Evolutionary conservation across 805 yeast species (phyloP).

Genomic region (Wickerhamiella alocasiicola): DNA sequence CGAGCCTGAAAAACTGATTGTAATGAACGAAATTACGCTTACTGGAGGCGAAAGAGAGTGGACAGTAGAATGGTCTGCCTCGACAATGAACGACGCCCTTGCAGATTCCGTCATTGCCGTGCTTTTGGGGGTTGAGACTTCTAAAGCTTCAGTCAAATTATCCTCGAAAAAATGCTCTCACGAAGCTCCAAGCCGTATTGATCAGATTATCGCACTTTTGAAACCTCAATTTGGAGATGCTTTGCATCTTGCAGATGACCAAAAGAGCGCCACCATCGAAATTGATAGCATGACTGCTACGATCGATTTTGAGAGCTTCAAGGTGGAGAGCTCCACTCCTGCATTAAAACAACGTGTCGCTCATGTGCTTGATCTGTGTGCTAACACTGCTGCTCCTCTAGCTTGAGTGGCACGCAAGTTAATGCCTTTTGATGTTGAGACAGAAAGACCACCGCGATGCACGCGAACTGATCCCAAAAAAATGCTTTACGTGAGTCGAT

Average conservation of each 20-base stretch:
- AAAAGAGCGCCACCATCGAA: constrained; percentile 41
- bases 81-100: constrained; percentile 76
- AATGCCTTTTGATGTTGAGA: background rate
- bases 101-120: constrained; percentile 93
- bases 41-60: constrained; percentile 38
- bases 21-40: constrained; percentile 48
- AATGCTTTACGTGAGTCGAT: too few relatives aligned
- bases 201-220: constrained; percentile 49
- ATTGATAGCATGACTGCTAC: constrained; percentile 68
- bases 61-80: constrained; percentile 82
- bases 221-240: constrained; percentile 83
- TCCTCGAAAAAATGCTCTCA: constrained; percentile 51
- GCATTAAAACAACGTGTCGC: constrained; percentile 73
- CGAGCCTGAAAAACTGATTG: constrained; percentile 30
- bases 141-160: constrained; percentile 87
- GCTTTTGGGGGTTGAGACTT: constrained; percentile 78
- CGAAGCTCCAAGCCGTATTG: constrained; percentile 30
- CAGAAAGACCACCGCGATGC: too few relatives aligned
- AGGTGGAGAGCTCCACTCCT: constrained; percentile 59
- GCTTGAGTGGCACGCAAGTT: constrained; percentile 7
- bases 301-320: constrained; percentile 50
- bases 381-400: constrained; percentile 73
- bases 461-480: too few relatives aligned
- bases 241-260: constrained; percentile 30
- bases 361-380: constrained; percentile 65